Conservation (phyloP, 306 rosid species). For the Boehmeria nivea region DNA sequence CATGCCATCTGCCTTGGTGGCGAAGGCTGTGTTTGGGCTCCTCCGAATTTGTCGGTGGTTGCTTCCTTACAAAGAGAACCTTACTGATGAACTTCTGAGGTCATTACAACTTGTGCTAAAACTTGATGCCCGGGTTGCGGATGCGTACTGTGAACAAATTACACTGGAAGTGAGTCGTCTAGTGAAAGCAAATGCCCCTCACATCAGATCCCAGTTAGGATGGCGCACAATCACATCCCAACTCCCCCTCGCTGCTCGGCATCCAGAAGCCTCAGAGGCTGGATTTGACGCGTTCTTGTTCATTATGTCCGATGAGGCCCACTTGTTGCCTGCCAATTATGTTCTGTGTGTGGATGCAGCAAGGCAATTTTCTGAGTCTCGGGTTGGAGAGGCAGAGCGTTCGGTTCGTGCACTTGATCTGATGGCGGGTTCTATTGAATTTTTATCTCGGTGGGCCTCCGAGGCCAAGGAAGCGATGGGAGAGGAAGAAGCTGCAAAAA, state of each 20-base stretch:
- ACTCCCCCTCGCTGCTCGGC: slow-evolving; percentile 75
- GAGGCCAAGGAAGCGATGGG: slow-evolving; percentile 66
- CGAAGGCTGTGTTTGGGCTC: slow-evolving; percentile 96
- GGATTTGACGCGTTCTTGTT: slow-evolving; percentile 85
- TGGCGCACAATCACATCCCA: slow-evolving; percentile 92
- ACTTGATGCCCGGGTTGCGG: slow-evolving; percentile 97
- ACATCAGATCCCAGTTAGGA: slow-evolving; percentile 82
- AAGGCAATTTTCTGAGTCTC: slow-evolving; percentile 96
- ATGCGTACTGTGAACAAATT: slow-evolving; percentile 94
- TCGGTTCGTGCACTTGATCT: slow-evolving; percentile 83
- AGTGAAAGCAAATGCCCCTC: slow-evolving; percentile 98
- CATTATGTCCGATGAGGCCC: slow-evolving; percentile 83
- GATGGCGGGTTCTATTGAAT: slow-evolving; percentile 79
- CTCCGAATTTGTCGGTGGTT: slow-evolving; percentile 90
- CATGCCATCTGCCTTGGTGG: slow-evolving; percentile 91
- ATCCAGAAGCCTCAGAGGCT: slow-evolving; percentile 90
- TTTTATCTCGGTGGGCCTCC: slow-evolving; percentile 62
- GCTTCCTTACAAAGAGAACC: too few species aligned
- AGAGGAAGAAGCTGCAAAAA: slow-evolving; percentile 54
- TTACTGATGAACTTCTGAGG: slow-evolving; percentile 92
- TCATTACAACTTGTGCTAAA: slow-evolving; percentile 86
- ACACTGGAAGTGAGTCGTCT: slow-evolving; percentile 94
- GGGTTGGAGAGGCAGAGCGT: slow-evolving; percentile 87
- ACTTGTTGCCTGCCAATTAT: slow-evolving; percentile 80
- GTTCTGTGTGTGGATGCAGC: slow-evolving; percentile 70